Base-by-base conservation (phyloP, 495 filamentous ascomycete genomes). In the Glonium stellatum region DNA sequence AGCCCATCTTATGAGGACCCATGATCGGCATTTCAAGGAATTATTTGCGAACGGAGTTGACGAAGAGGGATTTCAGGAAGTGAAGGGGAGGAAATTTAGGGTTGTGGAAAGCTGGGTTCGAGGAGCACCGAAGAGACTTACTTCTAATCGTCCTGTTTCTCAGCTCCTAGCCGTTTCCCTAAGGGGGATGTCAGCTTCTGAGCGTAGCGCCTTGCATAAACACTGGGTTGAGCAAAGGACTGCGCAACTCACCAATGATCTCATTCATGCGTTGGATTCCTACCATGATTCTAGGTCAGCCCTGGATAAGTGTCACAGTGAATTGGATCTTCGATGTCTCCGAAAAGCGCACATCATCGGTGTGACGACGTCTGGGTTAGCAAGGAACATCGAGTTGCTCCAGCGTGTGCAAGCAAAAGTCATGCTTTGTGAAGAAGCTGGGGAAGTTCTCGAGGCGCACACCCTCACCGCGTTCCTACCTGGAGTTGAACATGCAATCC, bases 341-440 rank as follows among this genome's bases (percentile, higher is more conserved):
- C 59, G 71, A 27, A 52, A 76, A 55, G 78, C 78, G 0, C 71
- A 89, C 48, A 73, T 95, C n/a, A 82, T 95, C 53, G 87, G 87
- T 0, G 75, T 87, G 0, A 93, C 88, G 0, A 90, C 90, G 1
- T 82, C 85, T 0, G 88, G 89, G 0, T 72, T 93, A 4, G 88
- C 88, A 9, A 75, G 78, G 13, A 84, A 87, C 48, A 66, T 89
- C 0, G 72, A 80, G 1, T 70, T 87, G 51, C 79, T 95, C 1
- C 77, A 78, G 35, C 76, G 77, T 15, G 57, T 92, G 3, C 66
- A 72, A 23, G 75, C 78, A 34, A 92, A 92, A 67, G 84, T 90
- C 1, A 62, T 95, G 54, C 44, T 92, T 4, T 85, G 82, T 61
- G 88, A 92, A 72, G 89, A 93, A 66, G 89, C 89, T 2, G 88